Percentiles rank a stretch among this genome's conserved stretches.
Evolutionary conservation across 83 land plant species (phyloP).

Genomic region (Thuja plicata): DNA sequence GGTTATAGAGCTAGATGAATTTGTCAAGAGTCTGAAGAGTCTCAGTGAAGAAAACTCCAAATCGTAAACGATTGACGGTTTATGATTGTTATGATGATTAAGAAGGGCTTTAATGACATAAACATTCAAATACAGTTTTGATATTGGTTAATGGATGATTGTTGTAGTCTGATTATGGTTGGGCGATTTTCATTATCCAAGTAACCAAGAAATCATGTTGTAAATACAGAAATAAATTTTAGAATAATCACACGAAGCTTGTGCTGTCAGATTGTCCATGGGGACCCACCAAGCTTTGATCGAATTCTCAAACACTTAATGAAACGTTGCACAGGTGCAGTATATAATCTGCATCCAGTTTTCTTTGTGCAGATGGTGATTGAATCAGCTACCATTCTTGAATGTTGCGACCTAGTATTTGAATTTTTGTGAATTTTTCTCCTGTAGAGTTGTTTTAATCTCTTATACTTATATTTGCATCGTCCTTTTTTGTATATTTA

Average conservation of each 20-base stretch:
- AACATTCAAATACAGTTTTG: neutral
- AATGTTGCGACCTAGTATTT: neutral
- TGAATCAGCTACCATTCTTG: neutral
- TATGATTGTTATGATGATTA: neutral
- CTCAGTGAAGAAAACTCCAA: conserved; percentile 21
- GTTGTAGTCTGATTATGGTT: conserved; percentile 11
- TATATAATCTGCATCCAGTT: neutral
- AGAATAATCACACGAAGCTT: neutral
- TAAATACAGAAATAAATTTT: neutral
- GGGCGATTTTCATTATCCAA: conserved; percentile 18
- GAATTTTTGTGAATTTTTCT: neutral
- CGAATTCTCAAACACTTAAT: neutral
- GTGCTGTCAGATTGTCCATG: neutral
- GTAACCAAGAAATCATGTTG: neutral
- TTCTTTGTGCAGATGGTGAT: neutral
- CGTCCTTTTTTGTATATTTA: too few species aligned
- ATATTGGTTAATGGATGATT: conserved; percentile 12
- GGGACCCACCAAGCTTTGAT: neutral
- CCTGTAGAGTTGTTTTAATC: neutral
- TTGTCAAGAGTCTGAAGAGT: conserved; percentile 48
- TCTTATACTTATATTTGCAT: neutral
- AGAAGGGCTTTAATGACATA: neutral
- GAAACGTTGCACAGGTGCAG: neutral
- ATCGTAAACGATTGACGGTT: neutral
- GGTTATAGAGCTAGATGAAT: conserved; percentile 55